Evolutionary conservation across 169 alveolate species (phyloP).

Genomic region (Plasmodium ovale): DNA sequence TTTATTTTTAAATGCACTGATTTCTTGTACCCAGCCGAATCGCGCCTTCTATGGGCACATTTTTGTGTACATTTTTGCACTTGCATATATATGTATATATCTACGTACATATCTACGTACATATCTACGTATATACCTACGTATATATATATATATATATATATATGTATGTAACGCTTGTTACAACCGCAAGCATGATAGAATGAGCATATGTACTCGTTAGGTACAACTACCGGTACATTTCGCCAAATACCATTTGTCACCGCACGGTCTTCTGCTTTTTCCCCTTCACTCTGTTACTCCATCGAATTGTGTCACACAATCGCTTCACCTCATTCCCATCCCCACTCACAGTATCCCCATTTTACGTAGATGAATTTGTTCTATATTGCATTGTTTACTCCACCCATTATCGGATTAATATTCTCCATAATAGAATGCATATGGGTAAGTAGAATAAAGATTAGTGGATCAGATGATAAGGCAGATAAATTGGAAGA

Average conservation of each 20-base stretch:
- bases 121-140: neutral
- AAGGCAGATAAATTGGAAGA: conserved; percentile 48
- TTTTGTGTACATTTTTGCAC: neutral
- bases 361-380: conserved; percentile 25
- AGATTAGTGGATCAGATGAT: conserved; percentile 65
- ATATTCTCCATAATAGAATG: conserved; percentile 59
- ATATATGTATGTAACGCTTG: no score
- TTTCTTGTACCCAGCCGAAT: no score
- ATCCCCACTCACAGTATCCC: neutral
- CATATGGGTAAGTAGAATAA: conserved; percentile 50
- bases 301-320: no score
- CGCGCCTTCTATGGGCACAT: no score
- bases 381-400: conserved; percentile 28
- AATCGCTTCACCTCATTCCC: neutral
- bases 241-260: no score
- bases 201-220: no score
- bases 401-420: conserved; percentile 69
- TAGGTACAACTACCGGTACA: no score
- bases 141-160: no score
- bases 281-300: no score
- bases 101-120: neutral
- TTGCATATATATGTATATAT: neutral
- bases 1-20: no score
- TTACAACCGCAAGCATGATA: no score
- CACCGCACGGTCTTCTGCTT: no score